phyloP scores from a whole-genome alignment of 305 asterid species.

The Coffea humblotiana region DNA sequence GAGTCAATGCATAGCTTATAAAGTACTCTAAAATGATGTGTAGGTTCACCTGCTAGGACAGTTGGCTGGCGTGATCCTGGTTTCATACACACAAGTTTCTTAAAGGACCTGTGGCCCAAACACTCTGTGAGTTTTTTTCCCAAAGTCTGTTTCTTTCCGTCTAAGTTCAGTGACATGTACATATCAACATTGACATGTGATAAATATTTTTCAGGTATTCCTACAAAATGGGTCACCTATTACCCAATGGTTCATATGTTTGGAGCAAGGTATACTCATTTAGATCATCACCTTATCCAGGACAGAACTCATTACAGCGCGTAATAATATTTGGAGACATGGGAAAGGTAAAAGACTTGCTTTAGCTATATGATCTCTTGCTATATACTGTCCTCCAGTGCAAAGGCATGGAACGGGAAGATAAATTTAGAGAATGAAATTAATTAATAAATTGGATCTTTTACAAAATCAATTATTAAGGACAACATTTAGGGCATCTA shows the following conservation, averaged over 20 bases:
- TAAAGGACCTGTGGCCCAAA: conserved; percentile 85
- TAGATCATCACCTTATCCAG: conserved; percentile 57
- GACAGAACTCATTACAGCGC: conserved; percentile 51
- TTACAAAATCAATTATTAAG: background rate
- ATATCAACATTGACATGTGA: too few relatives aligned
- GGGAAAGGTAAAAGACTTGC: conserved; percentile 43
- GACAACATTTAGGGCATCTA: background rate
- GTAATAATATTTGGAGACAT: conserved; percentile 62
- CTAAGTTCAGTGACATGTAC: too few relatives aligned
- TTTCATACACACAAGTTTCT: conserved; percentile 65
- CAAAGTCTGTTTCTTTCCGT: too few relatives aligned
- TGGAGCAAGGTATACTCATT: conserved; percentile 67
- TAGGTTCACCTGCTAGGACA: conserved; percentile 81
- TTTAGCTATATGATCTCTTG: too few relatives aligned
- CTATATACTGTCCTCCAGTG: too few relatives aligned
- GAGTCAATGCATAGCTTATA: too few relatives aligned
- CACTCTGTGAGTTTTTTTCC: background rate
- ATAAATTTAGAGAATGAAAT: background rate
- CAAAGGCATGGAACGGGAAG: background rate
- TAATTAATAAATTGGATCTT: background rate
- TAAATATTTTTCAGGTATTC: conserved; percentile 53
- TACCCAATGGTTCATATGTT: conserved; percentile 48
- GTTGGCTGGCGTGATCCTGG: conserved; percentile 96
- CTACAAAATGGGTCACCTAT: conserved; percentile 75
- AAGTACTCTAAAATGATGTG: conserved; percentile 8